phyloP scores from a whole-genome alignment of 208 protist genomes.

The Trypanosoma conorhini region DNA sequence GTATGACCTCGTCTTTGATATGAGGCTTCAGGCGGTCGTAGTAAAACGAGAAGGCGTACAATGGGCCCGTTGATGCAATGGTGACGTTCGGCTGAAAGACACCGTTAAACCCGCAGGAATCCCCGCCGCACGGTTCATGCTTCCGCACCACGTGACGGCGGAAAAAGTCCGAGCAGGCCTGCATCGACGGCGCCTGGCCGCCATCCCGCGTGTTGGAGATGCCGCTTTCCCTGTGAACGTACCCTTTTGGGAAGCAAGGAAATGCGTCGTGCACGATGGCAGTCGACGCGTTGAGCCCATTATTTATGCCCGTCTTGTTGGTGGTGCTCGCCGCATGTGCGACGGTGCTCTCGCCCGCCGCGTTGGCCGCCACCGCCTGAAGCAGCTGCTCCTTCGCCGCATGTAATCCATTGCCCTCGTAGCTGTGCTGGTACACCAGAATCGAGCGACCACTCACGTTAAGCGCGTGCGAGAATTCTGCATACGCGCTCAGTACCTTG shows the following conservation, averaged over 20 bases:
- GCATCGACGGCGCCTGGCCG: conserved; percentile 30
- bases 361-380: conserved; percentile 18
- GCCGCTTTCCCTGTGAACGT: conserved; percentile 17
- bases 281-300: not conserved
- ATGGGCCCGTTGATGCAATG: conserved; percentile 35
- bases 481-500: conserved; percentile 2
- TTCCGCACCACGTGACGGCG: conserved; percentile 38
- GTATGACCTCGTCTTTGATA: conserved; percentile 30
- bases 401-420: conserved; percentile 78
- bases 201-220: conserved; percentile 25
- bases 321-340: not conserved
- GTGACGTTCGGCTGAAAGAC: conserved; percentile 63
- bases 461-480: conserved; percentile 31
- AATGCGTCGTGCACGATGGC: conserved; percentile 13
- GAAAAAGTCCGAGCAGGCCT: conserved; percentile 47
- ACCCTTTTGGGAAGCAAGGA: conserved; percentile 37
- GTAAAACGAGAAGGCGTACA: conserved; percentile 79
- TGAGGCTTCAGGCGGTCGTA: conserved; percentile 50
- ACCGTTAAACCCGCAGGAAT: conserved; percentile 52
- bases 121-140: conserved; percentile 19
- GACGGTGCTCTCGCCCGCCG: too few species aligned
- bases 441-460: conserved; percentile 29
- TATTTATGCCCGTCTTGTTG: not conserved
- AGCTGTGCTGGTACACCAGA: conserved; percentile 78
- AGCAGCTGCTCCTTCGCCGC: conserved; percentile 49